A percentile compares a stretch with the other conserved stretches of the same genome.
phyloP scores from a whole-genome alignment of 192 early-diverging fungal genomes.

The Entomortierella chlamydospora region DNA sequence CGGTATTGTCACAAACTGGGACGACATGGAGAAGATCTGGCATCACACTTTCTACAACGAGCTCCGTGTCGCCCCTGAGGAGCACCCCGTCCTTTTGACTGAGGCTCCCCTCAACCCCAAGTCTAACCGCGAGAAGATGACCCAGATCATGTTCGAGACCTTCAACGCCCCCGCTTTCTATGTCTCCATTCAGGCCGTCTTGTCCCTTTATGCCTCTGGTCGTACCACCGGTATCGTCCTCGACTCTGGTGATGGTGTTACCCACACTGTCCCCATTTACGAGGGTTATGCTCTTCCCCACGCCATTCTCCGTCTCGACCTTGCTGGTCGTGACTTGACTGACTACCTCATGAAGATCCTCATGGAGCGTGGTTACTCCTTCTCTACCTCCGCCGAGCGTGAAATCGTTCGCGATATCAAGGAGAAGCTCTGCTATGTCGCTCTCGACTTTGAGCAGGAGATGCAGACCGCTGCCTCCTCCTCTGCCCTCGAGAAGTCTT shows the following conservation, averaged over 20 bases:
- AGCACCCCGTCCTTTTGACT: constrained; percentile 96
- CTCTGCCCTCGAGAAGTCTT: constrained; percentile 95
- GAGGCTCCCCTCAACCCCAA: constrained; percentile 99
- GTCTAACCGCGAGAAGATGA: constrained; percentile 99
- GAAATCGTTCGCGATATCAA: constrained; percentile 99
- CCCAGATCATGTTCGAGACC: constrained; percentile 99
- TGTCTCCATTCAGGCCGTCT: constrained; percentile 95
- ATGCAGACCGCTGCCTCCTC: constrained; percentile 94
- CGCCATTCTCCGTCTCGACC: constrained; percentile 96
- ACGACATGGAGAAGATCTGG: constrained; percentile 97
- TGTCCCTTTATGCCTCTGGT: constrained; percentile 97
- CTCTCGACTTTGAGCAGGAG: constrained; percentile 98
- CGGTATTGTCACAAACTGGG: constrained; percentile 96
- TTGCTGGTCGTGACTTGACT: constrained; percentile 98
- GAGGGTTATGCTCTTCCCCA: constrained; percentile 97
- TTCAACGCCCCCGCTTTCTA: constrained; percentile 98
- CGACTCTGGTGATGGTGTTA: constrained; percentile 98
- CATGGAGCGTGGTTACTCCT: constrained; percentile 96
- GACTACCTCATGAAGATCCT: constrained; percentile 94
- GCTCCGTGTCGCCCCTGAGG: constrained; percentile 97
- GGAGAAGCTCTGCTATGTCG: constrained; percentile 99
- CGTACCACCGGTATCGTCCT: constrained; percentile 99
- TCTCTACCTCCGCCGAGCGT: constrained; percentile 95
- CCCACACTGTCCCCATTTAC: constrained; percentile 98
- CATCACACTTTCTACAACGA: constrained; percentile 99